Evolutionary conservation across 805 yeast genomes (phyloP), one percentile per base, ranked within the genome.

Genomic region (Myxozyma kluyveri): DNA sequence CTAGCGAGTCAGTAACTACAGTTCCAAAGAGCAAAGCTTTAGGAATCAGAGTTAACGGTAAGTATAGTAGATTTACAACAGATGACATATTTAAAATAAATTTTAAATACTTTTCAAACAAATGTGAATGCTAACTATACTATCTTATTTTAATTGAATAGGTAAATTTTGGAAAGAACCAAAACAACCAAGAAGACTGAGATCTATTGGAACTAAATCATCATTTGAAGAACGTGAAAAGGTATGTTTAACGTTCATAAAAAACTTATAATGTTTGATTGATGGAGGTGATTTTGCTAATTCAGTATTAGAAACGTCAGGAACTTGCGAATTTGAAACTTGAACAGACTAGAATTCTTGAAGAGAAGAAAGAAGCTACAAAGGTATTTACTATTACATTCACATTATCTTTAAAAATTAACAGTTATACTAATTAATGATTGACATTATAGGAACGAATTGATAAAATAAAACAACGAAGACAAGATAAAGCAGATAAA

Each of bases 401-500:
- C 17, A 22, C 32, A 5, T 4, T 67, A 54, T 12, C 14, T 36
- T 46, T 22, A 12, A 3, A 7, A 41, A 22, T 18, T 17, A 43
- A 14, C 44, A n/a, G 22, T 3, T 14, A 21, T n/a, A 29, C 31
- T 17, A 14, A 6, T 14, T 21, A 9, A n/a, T 45, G 7, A 18
- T 39, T 18, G 9, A 9, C 29, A 5, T 4, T 3, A 57, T 70
- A 82, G 42, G 78, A 77, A 23, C 80, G 75, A 21, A 66, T 82
- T 47, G 87, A 84, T 61, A 83, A 86, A 69, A 79, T 85, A 65
- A 89, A 51, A 32, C 48, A 45, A 17, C 29, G 40, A 29, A 40
- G 27, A 26, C 45, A 83, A 62, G 79, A 81, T 68, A 85, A 84
- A 74, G 96, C 79, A 52, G 99, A 91, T 69, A 81, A 81, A 69